These are phyloP conservation scores for Cryptosporidium ubiquitum DNA, from an alignment of 169 alveolate species.

Conservation along the genomic window DNA sequence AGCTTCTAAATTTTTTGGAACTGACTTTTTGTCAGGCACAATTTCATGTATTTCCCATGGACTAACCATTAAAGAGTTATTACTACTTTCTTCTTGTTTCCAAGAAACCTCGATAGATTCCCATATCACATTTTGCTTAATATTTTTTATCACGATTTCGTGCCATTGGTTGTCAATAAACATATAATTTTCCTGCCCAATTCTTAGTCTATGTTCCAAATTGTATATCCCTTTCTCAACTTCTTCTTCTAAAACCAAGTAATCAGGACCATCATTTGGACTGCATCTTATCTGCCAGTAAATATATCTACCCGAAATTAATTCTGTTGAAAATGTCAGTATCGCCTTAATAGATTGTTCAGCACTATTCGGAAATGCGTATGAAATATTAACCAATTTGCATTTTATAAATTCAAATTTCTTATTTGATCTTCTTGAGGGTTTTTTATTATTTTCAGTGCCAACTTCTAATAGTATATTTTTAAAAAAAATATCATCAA, in stretches of 20 bases:
- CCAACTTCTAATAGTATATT: neutral
- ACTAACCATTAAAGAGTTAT: constrained; percentile 30
- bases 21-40: constrained; percentile 14
- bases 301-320: neutral
- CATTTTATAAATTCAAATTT: constrained; percentile 48
- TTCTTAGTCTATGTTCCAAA: constrained; percentile 2
- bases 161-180: constrained; percentile 48
- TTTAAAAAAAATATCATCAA: constrained; percentile 54
- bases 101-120: constrained; percentile 44
- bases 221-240: constrained; percentile 59
- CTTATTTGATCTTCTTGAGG: neutral
- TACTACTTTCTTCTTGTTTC: constrained; percentile 8
- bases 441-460: constrained; percentile 3
- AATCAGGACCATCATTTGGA: constrained; percentile 65
- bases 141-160: constrained; percentile 30
- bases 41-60: constrained; percentile 66
- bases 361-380: constrained; percentile 16
- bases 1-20: neutral
- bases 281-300: constrained; percentile 55
- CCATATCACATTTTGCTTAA: constrained; percentile 26
- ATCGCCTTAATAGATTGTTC: constrained; percentile 27
- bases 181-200: constrained; percentile 20
- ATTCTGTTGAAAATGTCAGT: constrained; percentile 5
- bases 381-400: constrained; percentile 57
- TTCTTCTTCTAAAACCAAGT: constrained; percentile 34